Evolutionary conservation across 495 filamentous ascomycete genomes (phyloP), one percentile per base, ranked within the genome.

Genomic region (Ascobolus immersus): DNA sequence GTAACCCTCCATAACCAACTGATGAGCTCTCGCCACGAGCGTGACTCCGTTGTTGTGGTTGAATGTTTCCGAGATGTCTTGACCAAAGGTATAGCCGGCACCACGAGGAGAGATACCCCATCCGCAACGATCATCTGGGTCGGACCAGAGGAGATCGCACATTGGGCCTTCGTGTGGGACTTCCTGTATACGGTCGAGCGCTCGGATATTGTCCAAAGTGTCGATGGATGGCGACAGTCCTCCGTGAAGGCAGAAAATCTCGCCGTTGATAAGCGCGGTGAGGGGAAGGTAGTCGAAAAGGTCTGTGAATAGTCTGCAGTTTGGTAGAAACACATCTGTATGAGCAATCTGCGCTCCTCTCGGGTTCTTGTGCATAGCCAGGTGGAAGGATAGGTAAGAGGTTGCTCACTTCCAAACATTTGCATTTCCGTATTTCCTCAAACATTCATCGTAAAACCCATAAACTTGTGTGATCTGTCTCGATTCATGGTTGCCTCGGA

Each of bases 31-130:
- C 37, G 84, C 84, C 40, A 94, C 79, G 33, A 94, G 64, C 38
- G 86, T 94, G 59, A 96, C 61, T 33, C 86, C 86, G 46, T 96
- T 96, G 64, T 96, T 96, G 55, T 96, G 86, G 57, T 96, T 96
- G 64, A 96, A 96, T 3, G 86, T 86, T 58, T 96, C 86, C 7
- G 84, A 93, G 46, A 96, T 96, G 53, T 96, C 86, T 60, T 96
- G 86, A 39, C 86, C 86, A 55, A 96, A 96, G 21, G 86, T 96
- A 58, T 96, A 96, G 34, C 86, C 86, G 40, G 86, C 86, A 55
- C 86, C 86, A 56, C 86, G 69, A 38, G 86, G 86, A 37, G 77
- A 86, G 51, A 96, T 96, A 30, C 86, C 86, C 86, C 86, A 96
- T 39, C 86, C 86, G 55, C 86, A 96, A 52, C 86, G 65, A 56